Evolutionary conservation across 1,139 yeast species (phyloP), one percentile per base, ranked within the genome.

Genomic region (Hyphopichia khmerensis): DNA sequence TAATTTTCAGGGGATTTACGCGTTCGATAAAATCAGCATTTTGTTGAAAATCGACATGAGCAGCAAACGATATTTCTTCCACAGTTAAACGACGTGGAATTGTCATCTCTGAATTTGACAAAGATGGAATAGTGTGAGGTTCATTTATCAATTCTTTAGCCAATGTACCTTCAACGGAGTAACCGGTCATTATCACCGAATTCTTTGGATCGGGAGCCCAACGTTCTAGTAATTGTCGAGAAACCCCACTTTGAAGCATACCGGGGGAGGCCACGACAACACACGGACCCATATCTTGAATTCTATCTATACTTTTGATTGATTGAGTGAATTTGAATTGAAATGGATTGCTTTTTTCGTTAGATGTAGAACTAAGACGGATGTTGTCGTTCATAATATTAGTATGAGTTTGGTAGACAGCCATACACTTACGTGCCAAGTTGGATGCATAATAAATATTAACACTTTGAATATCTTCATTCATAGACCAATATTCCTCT

Each of bases 171-270:
- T 93, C 99, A 4, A 93, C 96, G 2, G 98, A 91, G 62, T 93
- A 93, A 67, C 99, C 99, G 0, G 99, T 95, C 62, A 93, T 67
- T 30, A 93, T 79, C 24, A 90, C 83, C 2, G 95, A 75, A 55
- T 93, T 93, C 56, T 89, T 86, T 3, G 95, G 87, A 56, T 93
- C 99, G 0, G 99, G 99, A 1, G 96, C 93, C 99, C 99, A 93
- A 60, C 86, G 80, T 59, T 93, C 99, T 33, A 93, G 72, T 36
- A 93, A 72, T 52, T 88, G 95, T 54, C 99, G 76, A 0, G 97
- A 90, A 2, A 91, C 84, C 49, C 99, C 99, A 56, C 87, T 91
- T 60, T 93, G 99, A 40, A 93, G 72, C 99, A 93, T 93, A 61
- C 99, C 99, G 0, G 99, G 99, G 36, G 96, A 82, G 0, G 99